Base-by-base conservation (phyloP, 345 rosid genomes). In the Brassica rapa region DNA sequence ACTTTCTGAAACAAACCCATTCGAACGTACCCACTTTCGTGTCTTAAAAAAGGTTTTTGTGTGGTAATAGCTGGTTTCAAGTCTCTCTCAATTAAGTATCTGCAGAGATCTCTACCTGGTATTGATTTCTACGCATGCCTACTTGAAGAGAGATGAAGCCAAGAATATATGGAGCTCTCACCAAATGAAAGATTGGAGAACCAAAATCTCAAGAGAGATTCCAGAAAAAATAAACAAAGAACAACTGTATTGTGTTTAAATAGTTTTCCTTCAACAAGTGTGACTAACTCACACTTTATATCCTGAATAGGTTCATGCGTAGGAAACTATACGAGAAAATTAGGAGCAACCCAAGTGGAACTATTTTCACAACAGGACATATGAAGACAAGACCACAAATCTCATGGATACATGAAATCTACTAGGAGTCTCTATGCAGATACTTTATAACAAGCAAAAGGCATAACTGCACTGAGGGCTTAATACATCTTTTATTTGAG, bases 61-160 rank as follows among this genome's bases (percentile, higher is more conserved):
- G 72, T 65, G 77, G 77, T 72, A 23, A 43, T 78, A 32, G 24
- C 24, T 66, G 73, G 77, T 72, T 60, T 79, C 82, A 72, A 43
- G 82, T 78, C 77, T 43, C 55, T 60, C 19, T 78, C 77, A 72
- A 37, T 46, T 27, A 57, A 59, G 12, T n/a, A 59, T n/a, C 64
- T 32, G 37, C 3, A 32, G 46, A 32, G 70, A 29, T 69, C 62
- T 61, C 79, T 76, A 49, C 21, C 25, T 46, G 39, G 8, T 8
- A 25, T 27, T 27, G n/a, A 46, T n/a, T 27, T 53, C 24, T 37
- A 65, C 15, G 53, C 69, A 66, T 32, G 56, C 55, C 67, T 51
- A 73, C 49, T 68, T 39, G 71, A 62, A 62, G 75, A 51, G 25
- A 80, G 55, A 68, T 62, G 75, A 74, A 68, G 71, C 74, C 51